These are phyloP conservation scores for Phytopythium boreale DNA, from an alignment of 352 stramenopile species.

Conservation along the genomic window DNA sequence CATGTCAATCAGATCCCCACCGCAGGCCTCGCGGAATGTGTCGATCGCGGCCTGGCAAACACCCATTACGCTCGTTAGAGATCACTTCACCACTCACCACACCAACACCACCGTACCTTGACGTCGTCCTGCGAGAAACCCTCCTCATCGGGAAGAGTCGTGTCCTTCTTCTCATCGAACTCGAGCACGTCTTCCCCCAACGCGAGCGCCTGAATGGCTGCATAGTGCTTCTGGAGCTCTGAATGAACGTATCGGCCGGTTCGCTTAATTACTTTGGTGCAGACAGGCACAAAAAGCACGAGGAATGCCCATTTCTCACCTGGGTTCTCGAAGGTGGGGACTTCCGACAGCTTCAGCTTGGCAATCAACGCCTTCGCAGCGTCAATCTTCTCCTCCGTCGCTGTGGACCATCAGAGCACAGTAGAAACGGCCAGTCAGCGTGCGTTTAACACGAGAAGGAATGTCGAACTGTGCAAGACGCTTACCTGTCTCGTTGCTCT, in stretches of 20 bases:
- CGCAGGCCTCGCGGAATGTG: constrained; percentile 43
- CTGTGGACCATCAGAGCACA: constrained; percentile 11
- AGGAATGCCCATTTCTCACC: constrained; percentile 20
- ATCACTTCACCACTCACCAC: not conserved
- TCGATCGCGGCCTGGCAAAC: constrained; percentile 37
- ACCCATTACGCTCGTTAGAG: not conserved
- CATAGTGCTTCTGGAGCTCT: constrained; percentile 87
- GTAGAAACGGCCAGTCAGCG: not conserved
- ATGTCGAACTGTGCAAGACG: not conserved
- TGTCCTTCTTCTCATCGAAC: constrained; percentile 78
- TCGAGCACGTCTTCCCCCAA: constrained; percentile 67
- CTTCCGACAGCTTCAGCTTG: constrained; percentile 63
- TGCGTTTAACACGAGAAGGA: constrained; percentile 5
- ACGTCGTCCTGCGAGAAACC: constrained; percentile 69
- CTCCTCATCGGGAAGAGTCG: constrained; percentile 66
- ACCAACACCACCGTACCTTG: constrained; percentile 28
- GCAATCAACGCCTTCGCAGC: constrained; percentile 64
- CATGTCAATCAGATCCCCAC: constrained; percentile 45
- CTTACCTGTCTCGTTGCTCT: constrained; percentile 35
- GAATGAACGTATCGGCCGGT: not conserved
- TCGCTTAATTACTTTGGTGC: not conserved
- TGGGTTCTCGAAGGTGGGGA: constrained; percentile 83
- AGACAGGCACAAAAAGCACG: not conserved
- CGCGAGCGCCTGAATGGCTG: constrained; percentile 72
- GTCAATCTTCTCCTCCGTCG: constrained; percentile 51